Conservation (phyloP, 192 early-diverging fungal genomes). For the Obelidium mucronatum region DNA sequence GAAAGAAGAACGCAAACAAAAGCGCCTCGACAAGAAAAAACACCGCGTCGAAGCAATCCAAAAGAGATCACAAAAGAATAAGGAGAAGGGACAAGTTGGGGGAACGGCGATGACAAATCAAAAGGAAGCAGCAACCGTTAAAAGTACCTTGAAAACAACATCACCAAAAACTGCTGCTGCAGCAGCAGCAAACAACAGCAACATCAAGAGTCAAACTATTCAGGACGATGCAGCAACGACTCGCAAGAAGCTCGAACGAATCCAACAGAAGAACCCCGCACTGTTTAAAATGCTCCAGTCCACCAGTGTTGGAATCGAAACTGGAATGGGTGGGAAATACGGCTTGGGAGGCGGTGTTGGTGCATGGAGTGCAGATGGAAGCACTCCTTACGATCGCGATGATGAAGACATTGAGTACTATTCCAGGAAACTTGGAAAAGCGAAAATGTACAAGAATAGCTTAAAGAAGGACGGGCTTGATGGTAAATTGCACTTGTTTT, state of each 20-base stretch:
- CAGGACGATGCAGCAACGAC: background rate
- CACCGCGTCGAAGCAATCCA: background rate
- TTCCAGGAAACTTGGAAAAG: conserved; percentile 27
- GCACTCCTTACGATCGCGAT: conserved; percentile 22
- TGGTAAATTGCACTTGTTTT: background rate
- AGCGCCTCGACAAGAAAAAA: conserved; percentile 29
- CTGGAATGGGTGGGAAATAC: conserved; percentile 17
- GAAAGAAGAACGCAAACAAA: conserved; percentile 35
- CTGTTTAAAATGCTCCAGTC: conserved; percentile 13
- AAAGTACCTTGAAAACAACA: background rate
- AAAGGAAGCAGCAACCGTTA: too few relatives aligned
- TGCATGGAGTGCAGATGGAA: conserved; percentile 27
- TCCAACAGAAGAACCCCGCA: conserved; percentile 10
- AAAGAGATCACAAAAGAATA: background rate
- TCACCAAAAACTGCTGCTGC: background rate
- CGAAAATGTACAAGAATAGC: conserved; percentile 20
- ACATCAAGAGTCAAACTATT: background rate
- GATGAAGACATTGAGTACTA: conserved; percentile 39
- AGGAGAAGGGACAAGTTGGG: background rate
- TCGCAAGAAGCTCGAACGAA: conserved; percentile 21
- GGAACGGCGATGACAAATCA: background rate
- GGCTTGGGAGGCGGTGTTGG: conserved; percentile 21
- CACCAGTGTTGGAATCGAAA: conserved; percentile 18
- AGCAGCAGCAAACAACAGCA: background rate
- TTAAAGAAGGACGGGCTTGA: conserved; percentile 26